phyloP scores from a whole-genome alignment of 2,329 filamentous ascomycete species.

The Fusarium robinianum region DNA sequence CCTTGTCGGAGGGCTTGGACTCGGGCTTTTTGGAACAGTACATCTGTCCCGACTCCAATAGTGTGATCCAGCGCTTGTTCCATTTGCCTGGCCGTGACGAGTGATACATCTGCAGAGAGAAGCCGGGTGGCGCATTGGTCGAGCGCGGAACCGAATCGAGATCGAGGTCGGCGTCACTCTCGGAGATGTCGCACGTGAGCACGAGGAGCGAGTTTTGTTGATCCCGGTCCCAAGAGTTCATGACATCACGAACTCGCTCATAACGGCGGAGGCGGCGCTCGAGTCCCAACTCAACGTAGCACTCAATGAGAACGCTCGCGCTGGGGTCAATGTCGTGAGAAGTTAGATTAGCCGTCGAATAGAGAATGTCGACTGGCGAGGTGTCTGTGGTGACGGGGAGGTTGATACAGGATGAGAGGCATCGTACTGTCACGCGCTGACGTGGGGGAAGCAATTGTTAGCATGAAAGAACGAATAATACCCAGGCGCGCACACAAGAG shows the following conservation, averaged over 20 bases:
- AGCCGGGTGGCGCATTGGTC: constrained; percentile 65
- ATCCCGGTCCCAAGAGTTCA: constrained; percentile 92
- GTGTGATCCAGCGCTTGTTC: constrained; percentile 80
- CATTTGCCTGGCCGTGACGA: constrained; percentile 83
- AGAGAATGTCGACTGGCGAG: constrained; percentile 73
- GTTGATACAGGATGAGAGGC: constrained; percentile 68
- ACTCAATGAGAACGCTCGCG: constrained; percentile 75
- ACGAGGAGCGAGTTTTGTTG: constrained; percentile 75
- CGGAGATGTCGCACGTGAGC: constrained; percentile 59
- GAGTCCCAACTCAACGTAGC: constrained; percentile 74
- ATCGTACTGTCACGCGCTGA: constrained; percentile 73
- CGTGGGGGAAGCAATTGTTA: constrained; percentile 37
- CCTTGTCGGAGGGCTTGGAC: constrained; percentile 65
- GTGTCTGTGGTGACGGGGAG: constrained; percentile 78
- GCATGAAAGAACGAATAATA: constrained; percentile 2
- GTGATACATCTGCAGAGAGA: constrained; percentile 75
- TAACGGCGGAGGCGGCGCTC: constrained; percentile 84
- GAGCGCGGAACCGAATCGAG: constrained; percentile 63
- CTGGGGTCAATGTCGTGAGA: constrained; percentile 66
- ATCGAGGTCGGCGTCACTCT: constrained; percentile 66
- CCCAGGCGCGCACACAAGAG: neutral
- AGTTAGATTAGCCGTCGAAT: constrained; percentile 66
- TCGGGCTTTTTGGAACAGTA: constrained; percentile 70
- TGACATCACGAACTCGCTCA: constrained; percentile 81
- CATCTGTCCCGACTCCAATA: constrained; percentile 75